These are phyloP conservation scores for Leishmania gerbilli DNA, from an alignment of 208 protist species.

Conservation along the genomic window DNA sequence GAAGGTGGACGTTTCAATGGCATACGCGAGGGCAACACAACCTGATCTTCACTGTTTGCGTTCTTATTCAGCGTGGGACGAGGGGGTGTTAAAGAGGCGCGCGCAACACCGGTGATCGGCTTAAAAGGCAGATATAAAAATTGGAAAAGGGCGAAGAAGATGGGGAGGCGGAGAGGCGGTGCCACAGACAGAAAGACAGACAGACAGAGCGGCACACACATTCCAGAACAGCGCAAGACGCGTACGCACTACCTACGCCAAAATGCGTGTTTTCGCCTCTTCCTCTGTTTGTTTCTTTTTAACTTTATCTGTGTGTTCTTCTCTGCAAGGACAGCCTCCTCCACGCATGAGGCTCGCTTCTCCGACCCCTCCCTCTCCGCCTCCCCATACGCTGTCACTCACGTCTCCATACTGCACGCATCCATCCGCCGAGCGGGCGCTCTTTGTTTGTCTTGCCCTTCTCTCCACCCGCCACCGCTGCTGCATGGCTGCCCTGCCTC, in stretches of 20 bases:
- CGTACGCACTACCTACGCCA: too few relatives aligned
- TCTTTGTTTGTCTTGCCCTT: neutral
- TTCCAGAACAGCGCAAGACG: neutral
- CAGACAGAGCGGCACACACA: neutral
- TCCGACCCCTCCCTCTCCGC: neutral
- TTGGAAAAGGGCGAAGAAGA: neutral
- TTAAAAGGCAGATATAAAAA: neutral
- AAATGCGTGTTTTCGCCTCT: neutral
- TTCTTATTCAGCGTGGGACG: neutral
- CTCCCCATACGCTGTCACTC: neutral
- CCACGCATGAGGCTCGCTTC: neutral
- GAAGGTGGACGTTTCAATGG: neutral
- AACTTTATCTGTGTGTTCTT: too few relatives aligned
- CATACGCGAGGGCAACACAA: neutral
- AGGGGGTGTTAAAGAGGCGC: neutral
- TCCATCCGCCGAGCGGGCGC: too few relatives aligned
- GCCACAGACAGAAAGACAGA: neutral
- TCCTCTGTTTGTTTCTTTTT: too few relatives aligned
- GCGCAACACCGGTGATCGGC: neutral
- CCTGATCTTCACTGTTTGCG: neutral
- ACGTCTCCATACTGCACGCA: neutral
- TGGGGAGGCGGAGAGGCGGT: neutral
- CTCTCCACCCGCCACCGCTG: neutral
- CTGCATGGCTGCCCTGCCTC: neutral
- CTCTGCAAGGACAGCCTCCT: neutral